Percentiles rank a stretch among this genome's conserved stretches.
Evolutionary conservation across 2,329 filamentous ascomycete genomes (phyloP).

Genomic region (Metarhizium humberi): DNA sequence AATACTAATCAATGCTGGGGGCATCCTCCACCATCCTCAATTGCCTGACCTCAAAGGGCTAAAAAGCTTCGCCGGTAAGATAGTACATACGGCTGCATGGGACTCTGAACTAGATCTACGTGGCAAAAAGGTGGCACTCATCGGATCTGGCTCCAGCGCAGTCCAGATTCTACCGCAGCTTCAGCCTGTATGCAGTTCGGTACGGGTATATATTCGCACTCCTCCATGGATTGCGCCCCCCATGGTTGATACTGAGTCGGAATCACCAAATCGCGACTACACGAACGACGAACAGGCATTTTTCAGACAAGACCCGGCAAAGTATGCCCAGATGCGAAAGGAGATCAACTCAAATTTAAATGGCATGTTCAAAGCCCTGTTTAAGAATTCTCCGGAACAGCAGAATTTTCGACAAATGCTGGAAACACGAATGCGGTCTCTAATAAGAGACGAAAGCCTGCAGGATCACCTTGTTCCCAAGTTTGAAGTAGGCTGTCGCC

Average conservation of each 20-base stretch:
- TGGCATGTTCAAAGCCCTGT: neutral
- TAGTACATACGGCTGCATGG: neutral
- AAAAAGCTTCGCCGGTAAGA: neutral
- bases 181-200: neutral
- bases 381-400: neutral
- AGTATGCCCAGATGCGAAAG: neutral
- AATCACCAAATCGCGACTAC: neutral
- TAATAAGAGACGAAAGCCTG: neutral
- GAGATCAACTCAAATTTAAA: neutral
- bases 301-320: neutral
- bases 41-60: neutral
- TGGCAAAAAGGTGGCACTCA: neutral
- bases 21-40: neutral
- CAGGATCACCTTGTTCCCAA: neutral
- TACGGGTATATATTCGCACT: neutral
- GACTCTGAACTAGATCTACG: neutral
- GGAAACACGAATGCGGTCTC: neutral
- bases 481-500: neutral
- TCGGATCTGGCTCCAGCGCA: neutral
- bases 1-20: too few species aligned
- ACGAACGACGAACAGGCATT: neutral
- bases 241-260: too few species aligned
- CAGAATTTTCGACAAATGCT: neutral
- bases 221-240: neutral
- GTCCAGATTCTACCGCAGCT: neutral